Conservation (phyloP, 2,329 filamentous ascomycete genomes). For the Pyricularia pennisetigena region DNA sequence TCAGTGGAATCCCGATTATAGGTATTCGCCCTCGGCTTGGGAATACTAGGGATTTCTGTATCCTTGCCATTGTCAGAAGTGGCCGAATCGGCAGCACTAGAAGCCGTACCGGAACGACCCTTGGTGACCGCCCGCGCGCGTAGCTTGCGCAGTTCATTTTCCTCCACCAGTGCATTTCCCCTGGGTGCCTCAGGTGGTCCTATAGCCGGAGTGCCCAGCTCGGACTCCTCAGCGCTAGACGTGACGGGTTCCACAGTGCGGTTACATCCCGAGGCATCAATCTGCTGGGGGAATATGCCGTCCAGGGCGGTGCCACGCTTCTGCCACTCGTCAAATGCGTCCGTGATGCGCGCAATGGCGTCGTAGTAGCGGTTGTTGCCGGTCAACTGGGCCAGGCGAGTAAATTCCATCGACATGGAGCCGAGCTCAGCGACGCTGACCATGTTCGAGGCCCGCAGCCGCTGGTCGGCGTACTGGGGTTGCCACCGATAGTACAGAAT, state of each 20-base stretch:
- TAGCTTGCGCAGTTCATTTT: not conserved
- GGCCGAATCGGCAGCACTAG: not conserved
- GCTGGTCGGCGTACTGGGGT: constrained; percentile 51
- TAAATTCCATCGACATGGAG: constrained; percentile 80
- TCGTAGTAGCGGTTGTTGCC: constrained; percentile 79
- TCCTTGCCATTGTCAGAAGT: not conserved
- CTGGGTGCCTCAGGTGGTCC: too few species aligned
- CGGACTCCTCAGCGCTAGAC: not conserved
- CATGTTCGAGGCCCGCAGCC: constrained; percentile 47
- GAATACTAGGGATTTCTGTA: not conserved
- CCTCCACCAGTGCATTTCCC: constrained; percentile 4
- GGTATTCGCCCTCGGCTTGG: not conserved
- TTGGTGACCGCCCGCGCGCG: not conserved
- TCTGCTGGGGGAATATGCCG: constrained; percentile 68
- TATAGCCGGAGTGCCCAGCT: not conserved
- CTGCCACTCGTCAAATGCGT: constrained; percentile 69
- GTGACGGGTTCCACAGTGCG: constrained; percentile 30
- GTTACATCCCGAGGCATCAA: constrained; percentile 77
- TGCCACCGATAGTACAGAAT: constrained; percentile 71
- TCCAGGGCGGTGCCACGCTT: constrained; percentile 56
- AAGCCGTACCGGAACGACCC: not conserved
- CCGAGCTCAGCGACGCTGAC: constrained; percentile 64
- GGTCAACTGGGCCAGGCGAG: constrained; percentile 77
- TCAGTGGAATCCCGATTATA: not conserved
- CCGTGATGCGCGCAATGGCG: constrained; percentile 74